Base-by-base conservation (phyloP, 2,329 filamentous ascomycete species). In the Alternaria burnsii region DNA sequence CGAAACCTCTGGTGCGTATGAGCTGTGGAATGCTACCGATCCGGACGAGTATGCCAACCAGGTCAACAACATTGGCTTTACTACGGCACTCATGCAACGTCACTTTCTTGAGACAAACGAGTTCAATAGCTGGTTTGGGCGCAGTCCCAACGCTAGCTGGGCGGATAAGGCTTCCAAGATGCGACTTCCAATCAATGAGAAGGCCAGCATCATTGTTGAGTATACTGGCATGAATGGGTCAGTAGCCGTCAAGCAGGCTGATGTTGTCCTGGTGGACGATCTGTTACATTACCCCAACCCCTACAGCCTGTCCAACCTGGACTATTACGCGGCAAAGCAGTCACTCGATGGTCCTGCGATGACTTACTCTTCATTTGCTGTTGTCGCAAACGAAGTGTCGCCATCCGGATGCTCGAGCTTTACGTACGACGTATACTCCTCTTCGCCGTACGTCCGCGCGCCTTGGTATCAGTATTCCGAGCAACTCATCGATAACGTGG, bases 381-480 rank as follows among this genome's bases (percentile, higher is more conserved):
- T 91, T 48, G 86, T 88, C 30, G 88, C 89, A 14, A 90, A 88
- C 58, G 82, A 87, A 48, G 81, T 91, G 11, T 88, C 87, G 1
- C 86, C 85, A 2, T 89, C 88, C 3, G 89, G 89, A 3, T 91
- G 89, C 73, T 87, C 88, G 1, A 84, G 86, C 4, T 91, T 87
- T 71, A 91, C 89, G 0, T 91, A 91, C 71, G 84, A 86, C 7
- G 81, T 90, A 18, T 87, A 88, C 63, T 86, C 86, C 0, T 86
- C 85, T 30, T 81, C 86, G 28, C 89, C 89, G 0, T 92, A 92
- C 67, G 79, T 85, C 0, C 83, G 89, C 16, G 86, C 84, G 0
- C 89, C 89, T 0, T 91, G 88, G 83, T 91, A 87, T 76, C 88
- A 91, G 65, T 88, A 90, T 74, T 91, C 88, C 0, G 89, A 92